Evolutionary conservation across 176 grass and related monocot genomes (phyloP).

Genomic region (Raddia guianensis): DNA sequence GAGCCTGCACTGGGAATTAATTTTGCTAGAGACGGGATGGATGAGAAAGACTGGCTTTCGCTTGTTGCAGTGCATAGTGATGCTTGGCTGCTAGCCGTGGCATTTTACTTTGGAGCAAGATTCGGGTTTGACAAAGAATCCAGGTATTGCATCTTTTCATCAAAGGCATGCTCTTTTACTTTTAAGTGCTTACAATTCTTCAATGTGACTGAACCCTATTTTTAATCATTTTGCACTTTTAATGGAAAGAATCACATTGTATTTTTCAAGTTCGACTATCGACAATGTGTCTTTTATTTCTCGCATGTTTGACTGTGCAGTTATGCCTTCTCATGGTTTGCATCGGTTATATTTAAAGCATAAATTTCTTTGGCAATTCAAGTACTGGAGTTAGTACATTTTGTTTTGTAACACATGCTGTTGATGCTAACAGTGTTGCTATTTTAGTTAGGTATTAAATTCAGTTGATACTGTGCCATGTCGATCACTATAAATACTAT

Average conservation of each 20-base stretch:
- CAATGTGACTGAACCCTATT: background rate
- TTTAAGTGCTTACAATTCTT: background rate
- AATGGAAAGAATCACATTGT: background rate
- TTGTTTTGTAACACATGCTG: background rate
- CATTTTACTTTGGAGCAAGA: constrained; percentile 91
- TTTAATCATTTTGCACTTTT: background rate
- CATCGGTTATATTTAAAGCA: background rate
- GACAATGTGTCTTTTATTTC: background rate
- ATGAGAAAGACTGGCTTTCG: constrained; percentile 91
- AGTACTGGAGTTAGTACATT: background rate
- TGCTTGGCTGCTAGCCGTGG: constrained; percentile 79
- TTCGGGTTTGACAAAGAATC: constrained; percentile 95
- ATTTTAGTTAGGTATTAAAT: constrained; percentile 4
- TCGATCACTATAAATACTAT: background rate
- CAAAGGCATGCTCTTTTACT: constrained; percentile 11
- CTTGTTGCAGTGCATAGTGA: constrained; percentile 94
- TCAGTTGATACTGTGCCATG: background rate
- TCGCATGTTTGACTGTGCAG: background rate
- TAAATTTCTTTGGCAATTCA: constrained; percentile 1
- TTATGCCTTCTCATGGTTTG: constrained; percentile 26
- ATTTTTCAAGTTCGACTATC: constrained; percentile 14
- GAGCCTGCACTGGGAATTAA: constrained; percentile 95
- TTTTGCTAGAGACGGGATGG: constrained; percentile 96
- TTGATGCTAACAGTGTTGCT: background rate
- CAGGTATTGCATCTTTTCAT: constrained; percentile 59